Conservation (phyloP, 352 stramenopile genomes). For the Phytophthora citricola region DNA sequence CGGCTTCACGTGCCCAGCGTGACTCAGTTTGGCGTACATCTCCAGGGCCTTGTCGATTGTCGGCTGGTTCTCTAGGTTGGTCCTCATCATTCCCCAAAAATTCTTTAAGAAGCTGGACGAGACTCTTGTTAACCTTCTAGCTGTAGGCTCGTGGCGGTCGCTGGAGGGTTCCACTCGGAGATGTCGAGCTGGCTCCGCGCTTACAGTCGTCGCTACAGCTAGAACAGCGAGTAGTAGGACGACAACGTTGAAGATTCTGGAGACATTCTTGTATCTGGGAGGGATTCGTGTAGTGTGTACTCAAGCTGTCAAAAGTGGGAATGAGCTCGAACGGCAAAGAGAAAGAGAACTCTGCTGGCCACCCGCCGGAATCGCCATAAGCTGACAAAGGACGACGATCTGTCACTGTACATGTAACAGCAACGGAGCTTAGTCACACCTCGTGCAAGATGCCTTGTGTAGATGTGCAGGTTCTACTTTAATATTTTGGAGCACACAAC, state of each 20-base stretch:
- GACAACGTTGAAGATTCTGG: background rate
- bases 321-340: background rate
- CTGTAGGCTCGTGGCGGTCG: background rate
- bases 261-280: background rate
- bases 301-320: background rate
- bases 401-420: no score
- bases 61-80: background rate
- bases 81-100: background rate
- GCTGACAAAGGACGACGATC: no score
- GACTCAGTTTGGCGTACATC: background rate
- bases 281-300: background rate
- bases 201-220: background rate
- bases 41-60: constrained; percentile 2
- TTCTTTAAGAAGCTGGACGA: background rate
- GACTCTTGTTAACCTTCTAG: background rate
- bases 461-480: no score
- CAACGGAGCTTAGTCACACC: no score
- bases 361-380: background rate
- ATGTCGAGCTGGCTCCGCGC: background rate
- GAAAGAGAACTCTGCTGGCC: background rate
- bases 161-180: background rate
- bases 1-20: background rate
- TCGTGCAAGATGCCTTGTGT: no score
- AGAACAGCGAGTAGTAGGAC: background rate
- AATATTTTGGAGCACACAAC: no score